Percentiles rank a stretch among this genome's conserved stretches.
Conservation (phyloP, 768 basidiomycete genomes). For the Cyathus striatus region DNA sequence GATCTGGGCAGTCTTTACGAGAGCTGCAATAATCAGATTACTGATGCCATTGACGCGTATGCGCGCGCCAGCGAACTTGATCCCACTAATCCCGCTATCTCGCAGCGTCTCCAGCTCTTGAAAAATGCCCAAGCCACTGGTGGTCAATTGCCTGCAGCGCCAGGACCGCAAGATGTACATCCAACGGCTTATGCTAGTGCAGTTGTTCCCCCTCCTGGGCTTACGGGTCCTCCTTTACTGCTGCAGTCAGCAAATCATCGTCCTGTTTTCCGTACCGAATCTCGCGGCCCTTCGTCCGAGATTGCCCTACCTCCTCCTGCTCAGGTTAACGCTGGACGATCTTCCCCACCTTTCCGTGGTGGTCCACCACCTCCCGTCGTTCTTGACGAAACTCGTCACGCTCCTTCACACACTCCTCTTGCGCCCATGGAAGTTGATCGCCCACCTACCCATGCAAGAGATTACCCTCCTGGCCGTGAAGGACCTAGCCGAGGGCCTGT, state of each 20-base stretch:
- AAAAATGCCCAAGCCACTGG: conserved; percentile 77
- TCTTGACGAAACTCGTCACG: conserved; percentile 69
- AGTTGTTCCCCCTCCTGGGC: conserved; percentile 63
- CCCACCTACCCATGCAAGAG: conserved; percentile 46
- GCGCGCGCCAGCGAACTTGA: conserved; percentile 93
- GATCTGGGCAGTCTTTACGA: conserved; percentile 97
- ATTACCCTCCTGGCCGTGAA: conserved; percentile 37
- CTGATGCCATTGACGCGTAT: conserved; percentile 98
- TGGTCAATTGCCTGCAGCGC: conserved; percentile 75
- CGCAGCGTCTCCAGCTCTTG: conserved; percentile 72
- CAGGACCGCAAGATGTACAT: conserved; percentile 92
- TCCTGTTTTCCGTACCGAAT: conserved; percentile 61
- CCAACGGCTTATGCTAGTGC: conserved; percentile 89
- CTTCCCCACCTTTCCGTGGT: conserved; percentile 75
- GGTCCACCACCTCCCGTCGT: conserved; percentile 81
- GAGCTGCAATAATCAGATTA: conserved; percentile 98
- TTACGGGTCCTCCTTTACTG: conserved; percentile 64
- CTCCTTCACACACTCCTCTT: conserved; percentile 61
- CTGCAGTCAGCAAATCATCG: conserved; percentile 48
- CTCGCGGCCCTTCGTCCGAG: conserved; percentile 54
- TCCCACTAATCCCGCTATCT: conserved; percentile 77
- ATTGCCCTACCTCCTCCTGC: conserved; percentile 60
- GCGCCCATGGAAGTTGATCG: conserved; percentile 79
- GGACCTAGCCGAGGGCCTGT: conserved; percentile 48
- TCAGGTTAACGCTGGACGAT: conserved; percentile 37